These are phyloP conservation scores for Buxus sempervirens DNA, from an alignment of 164 flowering plant genomes.

Conservation along the genomic window DNA sequence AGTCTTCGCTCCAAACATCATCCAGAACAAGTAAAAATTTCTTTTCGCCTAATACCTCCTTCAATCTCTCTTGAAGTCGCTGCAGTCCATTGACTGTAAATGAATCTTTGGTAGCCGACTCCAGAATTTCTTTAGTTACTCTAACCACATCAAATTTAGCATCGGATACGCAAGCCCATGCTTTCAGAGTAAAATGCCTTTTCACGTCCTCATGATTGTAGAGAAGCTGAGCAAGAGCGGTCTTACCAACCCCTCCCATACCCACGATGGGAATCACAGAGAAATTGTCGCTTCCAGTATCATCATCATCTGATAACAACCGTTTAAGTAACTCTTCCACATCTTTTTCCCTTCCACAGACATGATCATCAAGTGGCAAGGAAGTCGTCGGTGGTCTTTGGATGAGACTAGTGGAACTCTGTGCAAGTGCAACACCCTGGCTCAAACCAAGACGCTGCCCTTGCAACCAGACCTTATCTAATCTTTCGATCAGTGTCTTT, in stretches of 20 bases:
- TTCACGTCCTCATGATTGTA: not conserved
- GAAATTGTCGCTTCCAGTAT: too few species aligned
- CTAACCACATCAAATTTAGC: not conserved
- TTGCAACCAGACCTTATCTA: not conserved
- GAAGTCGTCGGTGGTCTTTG: not conserved
- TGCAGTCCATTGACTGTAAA: not conserved
- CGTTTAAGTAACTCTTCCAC: not conserved
- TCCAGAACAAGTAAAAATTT: not conserved
- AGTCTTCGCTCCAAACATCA: not conserved
- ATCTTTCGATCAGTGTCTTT: not conserved
- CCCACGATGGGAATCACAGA: not conserved
- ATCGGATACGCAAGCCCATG: not conserved
- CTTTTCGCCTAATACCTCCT: not conserved
- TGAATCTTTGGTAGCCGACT: not conserved
- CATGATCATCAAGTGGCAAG: not conserved
- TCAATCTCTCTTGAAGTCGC: not conserved
- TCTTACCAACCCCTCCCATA: not conserved
- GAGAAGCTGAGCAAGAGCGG: slow-evolving; percentile 1
- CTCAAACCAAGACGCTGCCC: not conserved
- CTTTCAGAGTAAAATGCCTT: not conserved
- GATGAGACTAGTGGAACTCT: too few species aligned
- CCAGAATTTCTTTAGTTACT: not conserved
- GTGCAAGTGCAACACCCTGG: too few species aligned
- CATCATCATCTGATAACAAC: not conserved
- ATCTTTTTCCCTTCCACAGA: not conserved